These are phyloP conservation scores for Phytophthora nicotianae DNA, from an alignment of 352 stramenopile species.

Conservation along the genomic window DNA sequence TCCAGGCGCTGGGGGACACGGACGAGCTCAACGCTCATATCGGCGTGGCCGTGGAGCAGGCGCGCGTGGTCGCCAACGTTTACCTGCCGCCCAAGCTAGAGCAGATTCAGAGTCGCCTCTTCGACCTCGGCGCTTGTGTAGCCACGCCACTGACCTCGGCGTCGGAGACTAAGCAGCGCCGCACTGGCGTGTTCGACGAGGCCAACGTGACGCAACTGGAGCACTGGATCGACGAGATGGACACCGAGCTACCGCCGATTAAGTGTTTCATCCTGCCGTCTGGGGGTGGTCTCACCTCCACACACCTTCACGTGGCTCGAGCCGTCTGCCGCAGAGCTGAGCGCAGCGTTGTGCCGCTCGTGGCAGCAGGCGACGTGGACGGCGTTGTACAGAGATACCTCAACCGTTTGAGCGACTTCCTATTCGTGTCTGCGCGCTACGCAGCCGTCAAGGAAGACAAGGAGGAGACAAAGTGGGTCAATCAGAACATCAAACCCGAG, in stretches of 20 bases:
- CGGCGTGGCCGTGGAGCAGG: constrained; percentile 65
- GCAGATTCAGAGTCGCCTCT: constrained; percentile 90
- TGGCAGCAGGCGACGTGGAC: constrained; percentile 74
- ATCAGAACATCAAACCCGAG: constrained; percentile 68
- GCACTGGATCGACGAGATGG: constrained; percentile 90
- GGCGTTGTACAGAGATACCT: constrained; percentile 78
- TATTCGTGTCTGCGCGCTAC: constrained; percentile 84
- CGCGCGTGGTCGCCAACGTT: constrained; percentile 41
- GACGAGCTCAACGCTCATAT: constrained; percentile 91
- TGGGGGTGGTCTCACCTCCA: constrained; percentile 74
- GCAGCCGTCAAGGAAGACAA: constrained; percentile 66
- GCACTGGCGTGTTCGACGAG: constrained; percentile 62
- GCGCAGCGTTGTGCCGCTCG: constrained; percentile 82
- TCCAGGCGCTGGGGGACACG: constrained; percentile 91
- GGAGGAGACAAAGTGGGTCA: constrained; percentile 81
- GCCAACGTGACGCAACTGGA: constrained; percentile 73
- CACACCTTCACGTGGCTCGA: constrained; percentile 87
- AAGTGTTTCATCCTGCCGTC: constrained; percentile 90
- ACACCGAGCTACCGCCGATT: constrained; percentile 77
- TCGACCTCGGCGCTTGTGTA: constrained; percentile 90
- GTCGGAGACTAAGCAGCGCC: constrained; percentile 69
- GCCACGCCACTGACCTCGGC: constrained; percentile 80
- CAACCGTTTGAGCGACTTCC: constrained; percentile 88
- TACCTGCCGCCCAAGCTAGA: constrained; percentile 70
- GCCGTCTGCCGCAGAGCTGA: constrained; percentile 88